These are phyloP conservation scores for Mediolabrus comicus DNA, from an alignment of 108 stramenopile genomes.

Conservation along the genomic window DNA sequence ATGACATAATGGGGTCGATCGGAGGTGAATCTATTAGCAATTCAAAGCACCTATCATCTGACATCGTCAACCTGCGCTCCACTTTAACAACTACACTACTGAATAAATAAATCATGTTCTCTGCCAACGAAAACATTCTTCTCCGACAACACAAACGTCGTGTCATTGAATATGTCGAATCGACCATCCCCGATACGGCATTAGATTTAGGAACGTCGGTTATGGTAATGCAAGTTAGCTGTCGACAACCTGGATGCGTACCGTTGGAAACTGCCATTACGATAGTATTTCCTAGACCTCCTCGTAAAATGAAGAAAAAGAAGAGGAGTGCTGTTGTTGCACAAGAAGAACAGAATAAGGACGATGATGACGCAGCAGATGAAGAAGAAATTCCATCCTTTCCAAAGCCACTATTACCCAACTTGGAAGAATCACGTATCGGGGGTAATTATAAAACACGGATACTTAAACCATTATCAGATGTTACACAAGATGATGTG, in stretches of 20 bases:
- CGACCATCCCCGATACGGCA: slow-evolving; percentile 70
- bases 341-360: background rate
- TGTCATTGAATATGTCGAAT: slow-evolving; percentile 73
- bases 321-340: background rate
- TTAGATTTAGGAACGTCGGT: slow-evolving; percentile 77
- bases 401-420: slow-evolving; percentile 36
- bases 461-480: slow-evolving; percentile 82
- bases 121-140: slow-evolving; percentile 86
- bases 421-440: slow-evolving; percentile 43
- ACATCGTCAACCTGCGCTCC: too few species aligned
- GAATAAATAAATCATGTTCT: slow-evolving; percentile 54
- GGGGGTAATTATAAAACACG: slow-evolving; percentile 81
- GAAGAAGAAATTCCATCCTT: slow-evolving; percentile 23
- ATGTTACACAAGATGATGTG: slow-evolving; percentile 80
- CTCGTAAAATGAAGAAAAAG: slow-evolving; percentile 9
- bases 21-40: slow-evolving; percentile 42
- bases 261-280: slow-evolving; percentile 85
- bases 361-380: background rate
- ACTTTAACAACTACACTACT: slow-evolving; percentile 17
- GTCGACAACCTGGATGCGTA: slow-evolving; percentile 82
- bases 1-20: slow-evolving; percentile 38
- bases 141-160: slow-evolving; percentile 84
- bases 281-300: slow-evolving; percentile 75
- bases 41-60: too few species aligned
- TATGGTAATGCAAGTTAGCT: slow-evolving; percentile 89